Evolutionary conservation across 225 moss, liverwort and hornwort genomes (phyloP), one percentile per base, ranked within the genome.

Genomic region (Marchantia polymorpha): DNA sequence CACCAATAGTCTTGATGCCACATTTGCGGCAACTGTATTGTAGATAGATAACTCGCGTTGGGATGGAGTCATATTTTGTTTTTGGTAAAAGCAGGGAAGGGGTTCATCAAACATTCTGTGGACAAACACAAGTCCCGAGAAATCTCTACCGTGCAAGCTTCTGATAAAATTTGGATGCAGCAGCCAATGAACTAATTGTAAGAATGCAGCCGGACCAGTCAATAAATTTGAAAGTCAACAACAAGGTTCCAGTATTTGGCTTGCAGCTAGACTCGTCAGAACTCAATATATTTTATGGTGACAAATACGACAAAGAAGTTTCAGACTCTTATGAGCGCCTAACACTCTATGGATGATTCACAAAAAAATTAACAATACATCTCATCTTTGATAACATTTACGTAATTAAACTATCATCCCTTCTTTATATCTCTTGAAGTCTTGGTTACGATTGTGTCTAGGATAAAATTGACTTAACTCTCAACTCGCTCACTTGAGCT

Each of bases 51-150:
- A 96, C 69, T 88, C 96, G 25, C 92, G 96, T 7, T 96, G 96
- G 96, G 96, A 96, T 55, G 96, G 94, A 27, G 96, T 96, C 48
- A 94, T 94, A n/a, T n/a, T n/a, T n/a, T n/a, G n/a, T 89, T 96
- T 20, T 86, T 96, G 58, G 85, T 96, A 81, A 94, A 94, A 80
- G 92, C 92, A 53, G 96, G 96, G 65, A 87, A 72, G 71, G 96
- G 94, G 48, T 94, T 96, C 23, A 94, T 90, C 87, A 94, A 94
- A 64, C 90, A 96, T 86, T 86, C 82, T 93, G 94, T 83, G 81
- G 84, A 60, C 52, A 27, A 16, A 30, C 56, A 65, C 80, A 63
- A 64, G 96, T 96, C 39, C 96, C 96, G 76, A 94, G 96, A 20
- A 96, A 94, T 80, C 77, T 96, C 71, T 96, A 96, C 83, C 89